Evolutionary conservation across 768 basidiomycete species (phyloP).

Genomic region (Suillus brevipes): DNA sequence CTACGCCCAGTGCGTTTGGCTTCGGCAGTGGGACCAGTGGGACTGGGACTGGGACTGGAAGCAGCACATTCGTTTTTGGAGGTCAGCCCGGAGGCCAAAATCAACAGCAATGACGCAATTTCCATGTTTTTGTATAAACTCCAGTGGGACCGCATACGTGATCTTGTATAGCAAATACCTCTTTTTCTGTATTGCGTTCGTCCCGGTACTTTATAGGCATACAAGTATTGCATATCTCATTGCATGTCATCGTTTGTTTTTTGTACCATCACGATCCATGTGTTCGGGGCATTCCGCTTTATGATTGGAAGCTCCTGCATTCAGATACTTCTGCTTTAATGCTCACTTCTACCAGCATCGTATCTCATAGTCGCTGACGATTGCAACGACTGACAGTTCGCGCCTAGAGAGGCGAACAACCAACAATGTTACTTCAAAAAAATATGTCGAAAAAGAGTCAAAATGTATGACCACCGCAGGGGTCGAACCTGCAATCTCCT

Average conservation of each 20-base stretch:
- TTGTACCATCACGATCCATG: constrained; percentile 2
- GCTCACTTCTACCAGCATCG: background rate
- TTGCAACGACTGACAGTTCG: background rate
- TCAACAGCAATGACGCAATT: constrained; percentile 29
- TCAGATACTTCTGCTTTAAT: background rate
- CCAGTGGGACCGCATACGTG: background rate
- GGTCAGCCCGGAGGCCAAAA: constrained; percentile 24
- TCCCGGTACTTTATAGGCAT: background rate
- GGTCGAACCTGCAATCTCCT: constrained; percentile 93
- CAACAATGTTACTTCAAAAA: no score
- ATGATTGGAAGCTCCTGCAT: background rate
- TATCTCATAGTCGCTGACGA: background rate
- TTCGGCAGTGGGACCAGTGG: constrained; percentile 33
- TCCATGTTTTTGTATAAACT: background rate
- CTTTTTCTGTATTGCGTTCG: background rate
- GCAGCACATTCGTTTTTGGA: constrained; percentile 14
- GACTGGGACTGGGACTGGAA: constrained; percentile 6
- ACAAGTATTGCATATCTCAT: constrained; percentile 2
- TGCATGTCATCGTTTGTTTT: background rate
- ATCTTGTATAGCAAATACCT: constrained; percentile 2
- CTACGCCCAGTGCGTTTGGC: constrained; percentile 32
- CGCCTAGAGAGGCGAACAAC: background rate
- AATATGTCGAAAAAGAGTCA: background rate
- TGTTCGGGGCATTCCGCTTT: background rate
- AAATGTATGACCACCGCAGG: constrained; percentile 72